phyloP scores from a whole-genome alignment of 176 grass and related monocot species.

The Miscanthus lutarioriparius region DNA sequence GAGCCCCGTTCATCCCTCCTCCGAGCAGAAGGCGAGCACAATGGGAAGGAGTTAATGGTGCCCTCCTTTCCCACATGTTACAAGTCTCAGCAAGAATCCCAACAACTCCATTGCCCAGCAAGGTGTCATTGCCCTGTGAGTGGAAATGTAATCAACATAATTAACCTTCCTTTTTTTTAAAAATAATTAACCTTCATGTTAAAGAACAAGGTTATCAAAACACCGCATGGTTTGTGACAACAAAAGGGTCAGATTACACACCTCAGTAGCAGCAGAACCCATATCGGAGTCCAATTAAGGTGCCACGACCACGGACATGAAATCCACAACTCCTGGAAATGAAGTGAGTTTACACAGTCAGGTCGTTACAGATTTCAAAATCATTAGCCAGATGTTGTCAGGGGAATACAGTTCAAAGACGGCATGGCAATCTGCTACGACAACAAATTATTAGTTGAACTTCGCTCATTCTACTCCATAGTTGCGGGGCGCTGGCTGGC shows the following conservation, averaged over 20 bases:
- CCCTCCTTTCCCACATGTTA: slow-evolving; percentile 95
- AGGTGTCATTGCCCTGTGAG: slow-evolving; percentile 51
- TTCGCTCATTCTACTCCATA: background rate
- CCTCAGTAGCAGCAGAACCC: slow-evolving; percentile 35
- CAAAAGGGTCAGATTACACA: background rate
- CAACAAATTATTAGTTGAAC: background rate
- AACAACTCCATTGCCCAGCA: slow-evolving; percentile 88
- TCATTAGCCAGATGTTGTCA: background rate
- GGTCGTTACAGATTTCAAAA: background rate
- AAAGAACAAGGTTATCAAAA: background rate
- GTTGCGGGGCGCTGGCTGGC: background rate
- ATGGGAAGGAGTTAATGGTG: slow-evolving; percentile 75
- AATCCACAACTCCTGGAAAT: slow-evolving; percentile 1
- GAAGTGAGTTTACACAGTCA: background rate
- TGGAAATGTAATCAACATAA: slow-evolving; percentile 3
- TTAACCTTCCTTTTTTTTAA: no score
- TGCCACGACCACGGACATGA: background rate
- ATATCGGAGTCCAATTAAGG: slow-evolving; percentile 4
- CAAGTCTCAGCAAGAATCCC: slow-evolving; percentile 77
- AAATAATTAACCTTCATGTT: background rate
- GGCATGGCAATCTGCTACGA: background rate
- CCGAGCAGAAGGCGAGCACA: slow-evolving; percentile 78
- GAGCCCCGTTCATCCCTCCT: slow-evolving; percentile 52
- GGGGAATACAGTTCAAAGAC: background rate
- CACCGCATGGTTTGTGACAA: background rate